Evolutionary conservation across 306 rosid genomes (phyloP).

Genomic region (Cicer judaicum): DNA sequence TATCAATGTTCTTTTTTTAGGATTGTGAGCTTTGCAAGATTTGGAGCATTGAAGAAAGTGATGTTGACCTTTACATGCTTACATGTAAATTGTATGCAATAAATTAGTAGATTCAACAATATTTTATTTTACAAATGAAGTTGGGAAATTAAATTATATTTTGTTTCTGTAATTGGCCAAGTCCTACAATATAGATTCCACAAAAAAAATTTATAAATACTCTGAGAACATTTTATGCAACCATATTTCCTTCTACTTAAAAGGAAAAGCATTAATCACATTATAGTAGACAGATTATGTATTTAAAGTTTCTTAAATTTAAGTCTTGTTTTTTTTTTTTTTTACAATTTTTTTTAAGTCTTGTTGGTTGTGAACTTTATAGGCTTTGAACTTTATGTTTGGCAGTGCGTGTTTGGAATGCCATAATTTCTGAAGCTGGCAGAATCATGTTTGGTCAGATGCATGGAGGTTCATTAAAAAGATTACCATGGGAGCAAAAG

Average conservation of each 20-base stretch:
- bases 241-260: neutral
- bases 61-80: no score
- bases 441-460: neutral
- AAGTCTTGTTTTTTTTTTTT: no score
- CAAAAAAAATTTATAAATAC: neutral
- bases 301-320: no score
- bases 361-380: no score
- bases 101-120: neutral
- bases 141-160: no score
- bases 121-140: no score
- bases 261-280: neutral
- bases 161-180: neutral
- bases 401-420: neutral
- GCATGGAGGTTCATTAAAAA: neutral
- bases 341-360: no score
- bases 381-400: neutral
- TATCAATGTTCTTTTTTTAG: no score
- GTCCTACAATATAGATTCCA: neutral
- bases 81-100: neutral
- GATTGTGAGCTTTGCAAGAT: no score
- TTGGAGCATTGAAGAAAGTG: no score
- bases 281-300: no score
- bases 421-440: neutral
- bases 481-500: neutral
- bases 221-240: no score